Base-by-base conservation (phyloP, 768 basidiomycete genomes). In the Suillus weaverae region DNA sequence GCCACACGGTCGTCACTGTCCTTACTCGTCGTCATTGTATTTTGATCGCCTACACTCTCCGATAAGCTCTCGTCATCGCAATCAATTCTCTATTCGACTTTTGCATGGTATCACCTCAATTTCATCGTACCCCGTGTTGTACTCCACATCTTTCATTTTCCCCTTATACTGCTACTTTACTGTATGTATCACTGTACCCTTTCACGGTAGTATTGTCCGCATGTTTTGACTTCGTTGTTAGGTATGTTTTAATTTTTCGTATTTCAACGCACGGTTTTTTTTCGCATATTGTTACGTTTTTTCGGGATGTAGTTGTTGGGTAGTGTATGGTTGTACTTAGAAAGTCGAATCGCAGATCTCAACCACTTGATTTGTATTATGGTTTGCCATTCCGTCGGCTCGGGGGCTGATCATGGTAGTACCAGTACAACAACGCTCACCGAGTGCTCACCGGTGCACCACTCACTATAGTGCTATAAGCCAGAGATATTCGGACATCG, bases 31-130 rank as follows among this genome's bases (percentile, higher is more conserved):
- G 56, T 33, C 53, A 13, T n/a, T 59, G 57, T 59, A 59, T 59
- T 41, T 38, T 20, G 38, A 30, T 30, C 57, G 9, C 26, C 57
- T 26, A 9, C 22, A 33, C 35, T 16, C 35, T 22, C 5, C 10
- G 22, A 57, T 26, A 14, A 7, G 26, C 4, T 59, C 18, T 30
- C 38, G 39, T 20, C 57, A 59, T 59, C 57, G 30, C 57, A 30
- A 39, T 30, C 39, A 5, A 59, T 20, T 41, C 26, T 32, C 26
- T 32, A 16, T 20, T 41, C 26, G 26, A 30, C 38, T 30, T 51
- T 41, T 59, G 57, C 39, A 59, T 59, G 22, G 18, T 39, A 59
- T 59, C 56, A 59, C 56, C 26, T 57, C 56, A 59, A 41, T 41
- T 13, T 32, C 18, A 59, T 59, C 38, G 11, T 11, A 20, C 57